A percentile compares a stretch with the other conserved stretches of the same genome.
Evolutionary conservation across 768 basidiomycete genomes (phyloP).

Genomic region (Hemileccinum impolitum): DNA sequence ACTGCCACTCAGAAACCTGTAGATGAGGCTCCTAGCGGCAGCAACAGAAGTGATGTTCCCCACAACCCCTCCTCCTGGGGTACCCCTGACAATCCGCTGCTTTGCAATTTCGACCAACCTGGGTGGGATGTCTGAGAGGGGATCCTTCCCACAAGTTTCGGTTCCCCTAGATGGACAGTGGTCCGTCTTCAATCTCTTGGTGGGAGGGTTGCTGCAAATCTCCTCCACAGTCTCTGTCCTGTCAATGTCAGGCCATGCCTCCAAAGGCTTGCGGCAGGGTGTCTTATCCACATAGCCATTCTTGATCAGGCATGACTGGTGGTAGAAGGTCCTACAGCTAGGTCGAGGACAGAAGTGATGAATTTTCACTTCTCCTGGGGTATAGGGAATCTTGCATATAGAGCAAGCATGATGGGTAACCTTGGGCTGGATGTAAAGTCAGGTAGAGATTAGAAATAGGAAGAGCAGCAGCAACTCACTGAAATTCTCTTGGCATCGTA

Average conservation of each 20-base stretch:
- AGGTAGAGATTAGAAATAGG: not conserved
- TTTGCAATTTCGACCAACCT: conserved; percentile 42
- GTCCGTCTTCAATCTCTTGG: conserved; percentile 15
- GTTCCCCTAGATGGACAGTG: not conserved
- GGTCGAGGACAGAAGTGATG: conserved; percentile 61
- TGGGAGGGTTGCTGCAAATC: not conserved
- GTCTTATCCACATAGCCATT: conserved; percentile 22
- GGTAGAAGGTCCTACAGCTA: conserved; percentile 45
- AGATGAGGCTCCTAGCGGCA: conserved; percentile 47
- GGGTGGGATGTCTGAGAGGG: conserved; percentile 30
- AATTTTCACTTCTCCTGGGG: conserved; percentile 37
- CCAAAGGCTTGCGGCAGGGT: conserved; percentile 30
- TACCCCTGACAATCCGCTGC: conserved; percentile 54
- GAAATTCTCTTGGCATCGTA: conserved; percentile 31
- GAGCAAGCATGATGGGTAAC: conserved; percentile 37
- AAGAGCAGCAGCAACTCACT: conserved; percentile 25
- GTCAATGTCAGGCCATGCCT: conserved; percentile 37
- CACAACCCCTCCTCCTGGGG: conserved; percentile 39
- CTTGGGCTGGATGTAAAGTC: conserved; percentile 37
- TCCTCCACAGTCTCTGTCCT: conserved; percentile 5
- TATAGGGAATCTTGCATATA: conserved; percentile 45
- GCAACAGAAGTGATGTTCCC: conserved; percentile 51
- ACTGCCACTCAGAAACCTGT: conserved; percentile 29
- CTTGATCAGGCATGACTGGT: conserved; percentile 43
- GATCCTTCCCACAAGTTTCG: not conserved